Conservation (phyloP, 768 basidiomycete genomes). For the Crepidotus variabilis region DNA sequence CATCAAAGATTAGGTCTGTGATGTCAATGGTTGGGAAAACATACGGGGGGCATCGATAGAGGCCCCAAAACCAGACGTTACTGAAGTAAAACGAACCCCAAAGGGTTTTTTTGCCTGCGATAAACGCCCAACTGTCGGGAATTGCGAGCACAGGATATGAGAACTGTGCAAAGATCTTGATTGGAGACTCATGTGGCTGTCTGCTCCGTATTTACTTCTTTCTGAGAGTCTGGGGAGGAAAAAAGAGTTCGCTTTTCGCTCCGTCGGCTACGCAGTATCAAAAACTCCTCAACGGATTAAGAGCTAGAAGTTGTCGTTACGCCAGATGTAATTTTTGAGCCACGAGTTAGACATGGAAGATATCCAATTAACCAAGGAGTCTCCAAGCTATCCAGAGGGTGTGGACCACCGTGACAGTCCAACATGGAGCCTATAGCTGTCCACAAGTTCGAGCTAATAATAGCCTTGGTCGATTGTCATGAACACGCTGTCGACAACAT, state of each 20-base stretch:
- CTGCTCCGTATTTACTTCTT: too few relatives aligned
- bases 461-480: background rate
- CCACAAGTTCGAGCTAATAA: background rate
- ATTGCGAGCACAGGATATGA: background rate
- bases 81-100: background rate
- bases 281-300: too few relatives aligned
- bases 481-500: background rate
- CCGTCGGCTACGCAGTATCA: too few relatives aligned
- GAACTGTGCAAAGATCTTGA: background rate
- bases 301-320: too few relatives aligned
- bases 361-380: too few relatives aligned
- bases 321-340: too few relatives aligned
- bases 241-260: too few relatives aligned
- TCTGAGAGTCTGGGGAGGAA: too few relatives aligned
- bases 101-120: background rate
- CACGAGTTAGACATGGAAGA: too few relatives aligned
- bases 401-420: too few relatives aligned
- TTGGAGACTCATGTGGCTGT: too few relatives aligned
- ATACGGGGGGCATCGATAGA: background rate
- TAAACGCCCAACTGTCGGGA: background rate
- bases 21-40: background rate
- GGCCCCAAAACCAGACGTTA: background rate
- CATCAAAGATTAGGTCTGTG: background rate
- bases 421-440: background rate
- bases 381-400: too few relatives aligned